These are phyloP conservation scores for Phalaenopsis equestris DNA, from an alignment of 106 monocot species.

Conservation along the genomic window DNA sequence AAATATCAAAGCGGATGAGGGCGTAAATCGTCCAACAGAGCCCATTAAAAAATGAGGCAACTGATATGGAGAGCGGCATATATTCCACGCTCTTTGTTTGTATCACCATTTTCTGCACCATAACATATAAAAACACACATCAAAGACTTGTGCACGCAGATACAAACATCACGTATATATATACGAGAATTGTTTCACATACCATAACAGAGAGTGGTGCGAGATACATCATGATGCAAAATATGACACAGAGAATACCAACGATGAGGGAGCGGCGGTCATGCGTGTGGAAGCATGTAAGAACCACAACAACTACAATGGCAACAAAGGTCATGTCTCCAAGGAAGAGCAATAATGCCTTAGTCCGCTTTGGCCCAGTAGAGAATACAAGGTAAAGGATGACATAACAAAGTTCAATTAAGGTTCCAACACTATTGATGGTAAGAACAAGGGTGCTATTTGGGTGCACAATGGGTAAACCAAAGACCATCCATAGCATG, in stretches of 20 bases:
- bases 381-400: too few species aligned
- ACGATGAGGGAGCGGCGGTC: conserved; percentile 6
- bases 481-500: too few species aligned
- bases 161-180: neutral
- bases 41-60: conserved; percentile 71
- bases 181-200: neutral
- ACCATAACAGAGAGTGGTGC: conserved; percentile 18
- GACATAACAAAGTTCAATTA: too few species aligned
- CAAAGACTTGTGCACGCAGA: neutral
- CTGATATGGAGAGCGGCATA: conserved; percentile 70
- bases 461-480: too few species aligned
- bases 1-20: conserved; percentile 67
- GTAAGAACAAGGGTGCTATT: too few species aligned
- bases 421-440: too few species aligned
- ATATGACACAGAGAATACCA: conserved; percentile 11
- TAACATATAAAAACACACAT: neutral
- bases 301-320: too few species aligned
- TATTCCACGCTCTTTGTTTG: conserved; percentile 80
- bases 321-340: too few species aligned
- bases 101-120: conserved; percentile 71
- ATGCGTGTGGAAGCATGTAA: neutral
- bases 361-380: too few species aligned
- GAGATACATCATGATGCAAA: conserved; percentile 21
- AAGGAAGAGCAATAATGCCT: too few species aligned
- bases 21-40: conserved; percentile 75